Conservation (phyloP, 2,329 filamentous ascomycete species). For the Trichoderma endophyticum region DNA sequence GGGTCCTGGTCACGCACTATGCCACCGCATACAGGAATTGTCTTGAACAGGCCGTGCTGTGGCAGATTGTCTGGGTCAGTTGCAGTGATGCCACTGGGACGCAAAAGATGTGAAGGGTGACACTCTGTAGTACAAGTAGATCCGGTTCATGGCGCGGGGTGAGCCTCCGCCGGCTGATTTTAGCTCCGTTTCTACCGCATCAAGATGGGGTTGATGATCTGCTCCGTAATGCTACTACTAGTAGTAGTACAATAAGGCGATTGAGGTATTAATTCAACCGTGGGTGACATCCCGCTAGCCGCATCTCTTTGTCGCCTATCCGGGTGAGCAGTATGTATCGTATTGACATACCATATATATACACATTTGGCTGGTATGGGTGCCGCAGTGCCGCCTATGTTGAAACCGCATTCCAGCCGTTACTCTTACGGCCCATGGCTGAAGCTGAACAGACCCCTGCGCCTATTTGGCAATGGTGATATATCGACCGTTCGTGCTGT, state of each 20-base stretch:
- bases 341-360: background rate
- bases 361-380: background rate
- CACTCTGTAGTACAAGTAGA: background rate
- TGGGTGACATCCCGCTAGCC: constrained; percentile 15
- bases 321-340: background rate
- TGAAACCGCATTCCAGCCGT: background rate
- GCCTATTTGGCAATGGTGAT: background rate
- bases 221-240: background rate
- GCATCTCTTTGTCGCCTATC: constrained; percentile 6
- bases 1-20: background rate
- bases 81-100: background rate
- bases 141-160: constrained; percentile 8
- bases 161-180: background rate
- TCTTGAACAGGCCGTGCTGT: background rate
- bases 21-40: background rate
- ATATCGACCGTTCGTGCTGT: background rate
- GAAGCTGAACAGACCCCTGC: background rate
- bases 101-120: background rate
- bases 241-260: background rate
- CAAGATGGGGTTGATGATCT: constrained; percentile 3
- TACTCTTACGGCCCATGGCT: background rate
- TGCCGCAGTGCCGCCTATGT: background rate
- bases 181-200: background rate
- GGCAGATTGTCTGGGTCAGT: background rate
- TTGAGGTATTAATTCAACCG: background rate